A percentile compares a stretch with the other conserved stretches of the same genome.
Conservation (phyloP, 2,329 filamentous ascomycete species). For the Cladobotryum protrusum region DNA sequence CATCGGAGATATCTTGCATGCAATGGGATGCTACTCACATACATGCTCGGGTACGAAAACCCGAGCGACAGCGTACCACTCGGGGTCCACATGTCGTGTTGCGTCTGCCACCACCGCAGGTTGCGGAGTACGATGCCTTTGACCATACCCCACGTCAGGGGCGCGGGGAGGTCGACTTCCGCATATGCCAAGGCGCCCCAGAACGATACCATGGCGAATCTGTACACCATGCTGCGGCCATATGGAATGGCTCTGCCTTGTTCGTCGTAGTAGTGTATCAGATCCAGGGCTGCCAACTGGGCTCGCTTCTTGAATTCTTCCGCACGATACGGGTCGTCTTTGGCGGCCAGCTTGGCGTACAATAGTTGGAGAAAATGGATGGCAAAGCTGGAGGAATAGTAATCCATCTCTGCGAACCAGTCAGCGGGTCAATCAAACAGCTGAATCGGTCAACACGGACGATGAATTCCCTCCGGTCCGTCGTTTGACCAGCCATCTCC, state of each 20-base stretch:
- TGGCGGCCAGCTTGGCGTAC: slow-evolving; percentile 64
- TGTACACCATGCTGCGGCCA: slow-evolving; percentile 70
- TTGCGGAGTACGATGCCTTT: slow-evolving; percentile 70
- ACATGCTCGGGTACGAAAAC: slow-evolving; percentile 75
- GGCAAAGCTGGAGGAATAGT: slow-evolving; percentile 76
- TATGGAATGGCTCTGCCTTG: slow-evolving; percentile 69
- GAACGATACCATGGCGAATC: slow-evolving; percentile 82
- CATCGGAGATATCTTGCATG: slow-evolving; percentile 3
- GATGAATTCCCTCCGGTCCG: slow-evolving; percentile 69
- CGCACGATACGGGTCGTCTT: slow-evolving; percentile 59
- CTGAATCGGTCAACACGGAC: slow-evolving; percentile 21
- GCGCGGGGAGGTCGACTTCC: slow-evolving; percentile 63
- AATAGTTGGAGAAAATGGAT: slow-evolving; percentile 75
- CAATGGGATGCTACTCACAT: slow-evolving; percentile 32
- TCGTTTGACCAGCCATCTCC: slow-evolving; percentile 79
- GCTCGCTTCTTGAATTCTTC: slow-evolving; percentile 65
- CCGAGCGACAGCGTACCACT: slow-evolving; percentile 71
- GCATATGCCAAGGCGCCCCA: slow-evolving; percentile 75
- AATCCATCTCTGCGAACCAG: slow-evolving; percentile 60
- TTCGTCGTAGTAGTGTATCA: slow-evolving; percentile 70
- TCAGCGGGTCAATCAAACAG: slow-evolving; percentile 6
- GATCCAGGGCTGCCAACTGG: slow-evolving; percentile 59
- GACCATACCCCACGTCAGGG: slow-evolving; percentile 71
- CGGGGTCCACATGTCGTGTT: slow-evolving; percentile 66
- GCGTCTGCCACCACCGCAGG: slow-evolving; percentile 72